phyloP scores from a whole-genome alignment of 2,329 filamentous ascomycete genomes.

The Fusarium fujikuroi region DNA sequence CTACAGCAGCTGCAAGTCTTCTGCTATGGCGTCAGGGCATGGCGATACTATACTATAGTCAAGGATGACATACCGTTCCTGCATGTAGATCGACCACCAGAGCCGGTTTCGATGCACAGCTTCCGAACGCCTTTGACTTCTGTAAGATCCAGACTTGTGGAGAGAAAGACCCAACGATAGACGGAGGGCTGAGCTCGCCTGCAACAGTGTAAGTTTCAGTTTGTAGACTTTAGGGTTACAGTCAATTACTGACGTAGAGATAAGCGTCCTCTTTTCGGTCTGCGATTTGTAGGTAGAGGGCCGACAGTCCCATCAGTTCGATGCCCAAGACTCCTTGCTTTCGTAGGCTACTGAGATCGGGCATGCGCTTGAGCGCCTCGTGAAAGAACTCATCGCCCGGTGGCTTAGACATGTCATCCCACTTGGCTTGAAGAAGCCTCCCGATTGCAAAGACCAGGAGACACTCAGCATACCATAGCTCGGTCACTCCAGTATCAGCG shows the following conservation, averaged over 20 bases:
- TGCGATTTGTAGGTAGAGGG: conserved; percentile 26
- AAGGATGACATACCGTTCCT: conserved; percentile 9
- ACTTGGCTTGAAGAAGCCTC: conserved; percentile 15
- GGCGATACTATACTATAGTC: too few relatives aligned
- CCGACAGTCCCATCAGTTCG: conserved; percentile 23
- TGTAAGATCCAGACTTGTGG: conserved; percentile 3
- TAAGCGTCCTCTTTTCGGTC: conserved; percentile 32
- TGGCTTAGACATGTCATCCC: conserved; percentile 11
- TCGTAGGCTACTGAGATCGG: conserved; percentile 11
- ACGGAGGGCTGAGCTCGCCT: conserved; percentile 27
- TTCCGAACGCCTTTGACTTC: conserved; percentile 25
- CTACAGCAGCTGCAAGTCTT: conserved; percentile 28
- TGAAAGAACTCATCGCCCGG: conserved; percentile 28
- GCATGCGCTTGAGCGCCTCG: conserved; percentile 26
- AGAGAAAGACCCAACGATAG: conserved; percentile 1
- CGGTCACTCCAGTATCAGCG: not conserved
- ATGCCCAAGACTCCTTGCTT: conserved; percentile 16
- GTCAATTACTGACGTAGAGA: conserved; percentile 12
- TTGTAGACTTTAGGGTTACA: too few relatives aligned
- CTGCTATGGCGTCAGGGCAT: not conserved
- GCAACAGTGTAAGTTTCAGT: not conserved
- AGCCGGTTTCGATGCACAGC: conserved; percentile 23
- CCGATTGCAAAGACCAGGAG: conserved; percentile 23
- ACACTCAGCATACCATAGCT: conserved; percentile 27
- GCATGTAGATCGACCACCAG: conserved; percentile 32